A percentile compares a stretch with the other conserved stretches of the same genome.
Evolutionary conservation across 192 early-diverging fungal genomes (phyloP).

Genomic region (Gryganskiella cystojenkinii): DNA sequence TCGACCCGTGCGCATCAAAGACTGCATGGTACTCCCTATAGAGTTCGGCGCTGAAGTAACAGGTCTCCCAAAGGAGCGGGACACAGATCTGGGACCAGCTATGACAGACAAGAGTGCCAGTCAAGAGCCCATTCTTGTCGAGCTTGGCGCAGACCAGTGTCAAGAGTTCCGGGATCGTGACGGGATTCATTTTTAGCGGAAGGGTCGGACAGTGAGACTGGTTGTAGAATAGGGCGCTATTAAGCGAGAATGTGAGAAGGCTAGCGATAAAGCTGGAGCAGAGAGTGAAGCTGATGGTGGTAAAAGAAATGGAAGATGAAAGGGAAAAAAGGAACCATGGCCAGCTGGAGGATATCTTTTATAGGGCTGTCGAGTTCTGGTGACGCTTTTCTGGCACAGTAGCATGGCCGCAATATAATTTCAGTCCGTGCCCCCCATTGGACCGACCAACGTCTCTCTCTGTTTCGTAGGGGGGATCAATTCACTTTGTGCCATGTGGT

Average conservation of each 20-base stretch:
- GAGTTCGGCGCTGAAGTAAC: slow-evolving; percentile 30
- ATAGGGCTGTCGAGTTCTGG: slow-evolving; percentile 2
- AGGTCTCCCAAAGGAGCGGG: slow-evolving; percentile 30
- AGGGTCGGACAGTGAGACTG: neutral
- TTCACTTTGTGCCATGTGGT: too few species aligned
- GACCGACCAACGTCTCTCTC: too few species aligned
- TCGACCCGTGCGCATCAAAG: slow-evolving; percentile 33
- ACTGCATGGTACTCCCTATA: slow-evolving; percentile 19
- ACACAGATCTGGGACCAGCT: slow-evolving; percentile 21
- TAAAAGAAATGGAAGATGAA: too few species aligned
- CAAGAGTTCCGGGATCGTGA: slow-evolving; percentile 31
- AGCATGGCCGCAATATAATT: too few species aligned
- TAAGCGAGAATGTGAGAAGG: neutral
- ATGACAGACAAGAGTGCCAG: slow-evolving; percentile 3
- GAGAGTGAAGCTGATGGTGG: too few species aligned
- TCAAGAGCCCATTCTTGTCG: slow-evolving; percentile 21
- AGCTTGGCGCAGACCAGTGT: slow-evolving; percentile 10
- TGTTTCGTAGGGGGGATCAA: too few species aligned
- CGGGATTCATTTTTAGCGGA: slow-evolving; percentile 12
- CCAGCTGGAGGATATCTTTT: neutral
- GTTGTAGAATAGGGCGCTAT: neutral
- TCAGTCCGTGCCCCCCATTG: too few species aligned
- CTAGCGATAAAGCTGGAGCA: too few species aligned
- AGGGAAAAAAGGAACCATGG: neutral
- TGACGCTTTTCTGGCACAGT: slow-evolving; percentile 14